A percentile compares a stretch with the other conserved stretches of the same genome.
Evolutionary conservation across 495 filamentous ascomycete species (phyloP).

Genomic region (Aspergillus sclerotioniger): DNA sequence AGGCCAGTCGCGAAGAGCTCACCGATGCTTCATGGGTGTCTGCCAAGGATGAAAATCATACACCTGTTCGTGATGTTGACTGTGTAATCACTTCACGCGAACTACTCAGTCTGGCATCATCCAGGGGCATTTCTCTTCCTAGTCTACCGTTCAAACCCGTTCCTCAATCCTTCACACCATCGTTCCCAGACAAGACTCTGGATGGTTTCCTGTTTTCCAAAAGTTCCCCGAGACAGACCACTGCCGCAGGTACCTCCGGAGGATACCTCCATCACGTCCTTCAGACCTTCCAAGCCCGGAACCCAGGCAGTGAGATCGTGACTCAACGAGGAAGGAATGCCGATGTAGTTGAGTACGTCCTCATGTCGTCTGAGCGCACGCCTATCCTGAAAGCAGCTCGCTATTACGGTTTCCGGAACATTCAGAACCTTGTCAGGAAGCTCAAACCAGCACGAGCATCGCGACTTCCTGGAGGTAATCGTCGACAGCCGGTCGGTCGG

Average conservation of each 20-base stretch:
- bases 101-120: conserved; percentile 80
- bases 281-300: conserved; percentile 60
- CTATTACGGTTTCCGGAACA: conserved; percentile 96
- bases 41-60: conserved; percentile 30
- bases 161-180: conserved; percentile 25
- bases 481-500: conserved; percentile 35
- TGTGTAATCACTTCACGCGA: conserved; percentile 97
- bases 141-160: conserved; percentile 58
- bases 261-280: conserved; percentile 86
- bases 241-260: conserved; percentile 71
- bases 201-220: conserved; percentile 65
- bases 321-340: conserved; percentile 78
- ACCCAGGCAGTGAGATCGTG: conserved; percentile 66
- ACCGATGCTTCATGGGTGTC: conserved; percentile 72
- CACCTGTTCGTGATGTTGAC: conserved; percentile 81
- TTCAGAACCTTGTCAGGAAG: conserved; percentile 90
- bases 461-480: conserved; percentile 69
- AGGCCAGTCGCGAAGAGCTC: conserved; percentile 89
- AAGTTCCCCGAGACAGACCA: conserved; percentile 26
- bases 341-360: conserved; percentile 81
- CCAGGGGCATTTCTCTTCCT: conserved; percentile 71
- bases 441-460: conserved; percentile 75
- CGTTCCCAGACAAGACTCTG: conserved; percentile 70
- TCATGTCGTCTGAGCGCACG: conserved; percentile 53
- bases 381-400: conserved; percentile 76